Evolutionary conservation across 2,329 filamentous ascomycete genomes (phyloP), one percentile per base, ranked within the genome.

Genomic region (Calonectria pseudoturangicola): DNA sequence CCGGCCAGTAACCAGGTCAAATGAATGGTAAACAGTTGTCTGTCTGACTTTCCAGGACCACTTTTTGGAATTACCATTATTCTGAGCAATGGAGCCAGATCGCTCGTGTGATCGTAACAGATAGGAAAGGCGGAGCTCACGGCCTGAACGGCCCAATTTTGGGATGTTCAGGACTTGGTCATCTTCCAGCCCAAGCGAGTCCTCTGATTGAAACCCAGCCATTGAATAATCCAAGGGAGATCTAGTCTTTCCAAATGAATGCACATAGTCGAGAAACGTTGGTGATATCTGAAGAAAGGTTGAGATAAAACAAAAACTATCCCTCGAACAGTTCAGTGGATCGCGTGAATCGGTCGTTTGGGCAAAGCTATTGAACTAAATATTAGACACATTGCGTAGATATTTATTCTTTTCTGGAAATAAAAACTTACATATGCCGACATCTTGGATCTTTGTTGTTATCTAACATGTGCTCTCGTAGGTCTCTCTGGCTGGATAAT

Each of bases 11-110:
- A 43, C 39, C 10, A 76, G 15, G 27, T 76, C 74, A 65, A 73
- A 76, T 2, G 68, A 60, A 18, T 76, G 74, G 30, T 73, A 72
- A 1, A 76, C 73, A 4, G 73, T 70, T 60, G 71, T 75, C 30
- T 76, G 74, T 13, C 73, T 27, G 4, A 76, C 67, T 3, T 56
- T 68, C 66, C 68, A 69, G 3, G 43, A 4, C 56, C 58, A 51
- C 2, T 41, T 33, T 4, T 56, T 64, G 36, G 15, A 2, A 10
- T 36, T 56, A 58, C 58, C 33, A 28, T 25, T 48, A 28, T 16
- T 50, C 12, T 50, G 21, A 5, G 6, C 25, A 6, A 27, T 48
- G 9, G 8, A 15, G 13, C 45, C 21, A 4, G 30, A 12, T 12
- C 9, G 6, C 51, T 36, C 18, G 9, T 41, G 36, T 30, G 27